These are phyloP conservation scores for Poronia punctata DNA, from an alignment of 495 filamentous ascomycete genomes.

Conservation along the genomic window DNA sequence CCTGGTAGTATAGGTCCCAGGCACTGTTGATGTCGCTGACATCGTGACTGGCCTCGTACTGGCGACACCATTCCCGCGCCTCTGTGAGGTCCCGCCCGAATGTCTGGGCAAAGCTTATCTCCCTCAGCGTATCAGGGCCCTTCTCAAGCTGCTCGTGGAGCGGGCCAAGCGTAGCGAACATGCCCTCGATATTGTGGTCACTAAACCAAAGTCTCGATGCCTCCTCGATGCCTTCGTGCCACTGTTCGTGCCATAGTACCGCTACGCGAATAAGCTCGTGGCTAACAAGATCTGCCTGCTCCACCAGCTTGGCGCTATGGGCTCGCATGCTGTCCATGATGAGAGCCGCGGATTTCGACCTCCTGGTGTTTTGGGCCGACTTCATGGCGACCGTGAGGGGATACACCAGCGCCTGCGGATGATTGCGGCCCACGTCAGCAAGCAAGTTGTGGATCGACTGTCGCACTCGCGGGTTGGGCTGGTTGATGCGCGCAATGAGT, in stretches of 20 bases:
- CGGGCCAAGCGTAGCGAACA: slow-evolving; percentile 86
- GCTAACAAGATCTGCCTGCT: slow-evolving; percentile 91
- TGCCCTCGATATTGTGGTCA: slow-evolving; percentile 91
- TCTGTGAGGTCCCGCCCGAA: slow-evolving; percentile 94
- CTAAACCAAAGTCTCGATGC: slow-evolving; percentile 89
- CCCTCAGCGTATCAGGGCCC: slow-evolving; percentile 85
- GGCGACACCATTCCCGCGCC: slow-evolving; percentile 87
- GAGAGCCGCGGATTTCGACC: slow-evolving; percentile 74
- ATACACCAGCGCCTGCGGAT: slow-evolving; percentile 98
- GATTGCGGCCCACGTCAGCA: slow-evolving; percentile 82
- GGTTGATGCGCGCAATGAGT: slow-evolving; percentile 93
- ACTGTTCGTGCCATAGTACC: slow-evolving; percentile 95
- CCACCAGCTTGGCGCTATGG: slow-evolving; percentile 87
- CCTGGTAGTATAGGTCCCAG: slow-evolving; percentile 98
- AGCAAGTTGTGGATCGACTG: slow-evolving; percentile 85
- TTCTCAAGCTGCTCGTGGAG: slow-evolving; percentile 84
- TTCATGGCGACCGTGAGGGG: slow-evolving; percentile 99
- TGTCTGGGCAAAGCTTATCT: slow-evolving; percentile 96
- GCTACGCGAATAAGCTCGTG: slow-evolving; percentile 93
- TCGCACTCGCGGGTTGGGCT: slow-evolving; percentile 78
- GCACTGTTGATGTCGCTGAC: slow-evolving; percentile 92
- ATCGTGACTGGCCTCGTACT: slow-evolving; percentile 81
- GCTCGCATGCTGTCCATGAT: slow-evolving; percentile 98
- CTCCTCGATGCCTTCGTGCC: slow-evolving; percentile 98
- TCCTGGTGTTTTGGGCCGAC: slow-evolving; percentile 63